Conservation (phyloP, 2,329 filamentous ascomycete genomes). For the Beauveria sp. region DNA sequence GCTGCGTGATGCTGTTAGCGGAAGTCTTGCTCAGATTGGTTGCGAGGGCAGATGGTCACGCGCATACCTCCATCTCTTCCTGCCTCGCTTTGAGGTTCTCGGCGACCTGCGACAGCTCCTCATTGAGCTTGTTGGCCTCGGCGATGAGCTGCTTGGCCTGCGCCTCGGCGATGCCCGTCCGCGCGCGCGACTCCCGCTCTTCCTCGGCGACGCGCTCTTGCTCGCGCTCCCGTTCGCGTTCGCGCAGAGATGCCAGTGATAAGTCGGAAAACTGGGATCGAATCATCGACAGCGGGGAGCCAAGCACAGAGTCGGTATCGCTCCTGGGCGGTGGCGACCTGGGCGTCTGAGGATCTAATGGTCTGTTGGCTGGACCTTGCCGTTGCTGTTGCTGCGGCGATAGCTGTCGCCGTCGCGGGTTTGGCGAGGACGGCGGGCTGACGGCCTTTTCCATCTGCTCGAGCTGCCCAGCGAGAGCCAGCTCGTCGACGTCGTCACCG, state of each 20-base stretch:
- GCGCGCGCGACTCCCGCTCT: conserved; percentile 20
- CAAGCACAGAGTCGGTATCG: conserved; percentile 22
- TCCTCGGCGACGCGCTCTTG: conserved; percentile 18
- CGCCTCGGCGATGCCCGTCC: conserved; percentile 22
- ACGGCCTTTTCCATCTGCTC: conserved; percentile 29
- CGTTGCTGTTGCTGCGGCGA: background rate
- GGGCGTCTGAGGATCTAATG: conserved; percentile 11
- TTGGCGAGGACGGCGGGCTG: conserved; percentile 9
- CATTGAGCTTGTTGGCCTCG: conserved; percentile 36
- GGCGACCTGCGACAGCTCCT: conserved; percentile 42
- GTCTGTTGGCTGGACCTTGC: conserved; percentile 10
- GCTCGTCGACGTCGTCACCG: conserved; percentile 27
- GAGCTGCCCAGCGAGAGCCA: conserved; percentile 28
- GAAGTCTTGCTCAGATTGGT: conserved; percentile 7
- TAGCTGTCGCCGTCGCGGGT: background rate
- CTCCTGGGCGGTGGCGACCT: background rate
- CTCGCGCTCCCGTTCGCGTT: conserved; percentile 12
- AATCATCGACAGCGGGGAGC: conserved; percentile 29
- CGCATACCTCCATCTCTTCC: conserved; percentile 50
- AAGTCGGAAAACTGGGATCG: conserved; percentile 33
- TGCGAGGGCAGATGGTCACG: background rate
- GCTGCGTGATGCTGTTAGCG: conserved; percentile 28
- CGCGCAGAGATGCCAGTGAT: conserved; percentile 26
- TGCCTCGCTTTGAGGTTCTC: conserved; percentile 45
- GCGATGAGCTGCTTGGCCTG: conserved; percentile 31